Evolutionary conservation across 2,329 filamentous ascomycete genomes (phyloP), one percentile per base, ranked within the genome.

Genomic region (Tolypocladium sp.): DNA sequence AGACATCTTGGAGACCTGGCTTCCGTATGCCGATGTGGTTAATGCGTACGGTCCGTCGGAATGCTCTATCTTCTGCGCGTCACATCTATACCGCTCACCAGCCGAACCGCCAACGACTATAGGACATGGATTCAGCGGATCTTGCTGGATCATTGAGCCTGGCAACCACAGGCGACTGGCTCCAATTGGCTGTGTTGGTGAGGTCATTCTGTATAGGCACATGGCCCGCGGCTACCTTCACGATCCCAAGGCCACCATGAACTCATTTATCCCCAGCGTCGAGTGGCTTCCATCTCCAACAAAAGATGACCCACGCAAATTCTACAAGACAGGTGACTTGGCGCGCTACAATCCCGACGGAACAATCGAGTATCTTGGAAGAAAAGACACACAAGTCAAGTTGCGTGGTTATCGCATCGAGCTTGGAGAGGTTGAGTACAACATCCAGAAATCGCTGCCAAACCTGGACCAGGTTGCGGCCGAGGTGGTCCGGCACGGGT

Each of bases 191-290:
- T 61, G 58, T 15, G 40, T 58, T 2, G 60, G 61, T 15, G 61
- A 63, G 33, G 35, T 63, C 2, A 58, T 59, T 13, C 46, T 62
- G 6, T 58, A 65, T n/a, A 62, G 64, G 1, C 79, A 79, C 2
- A 60, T 63, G 3, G 55, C 83, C 9, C 70, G 75, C 33, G 79
- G 79, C 44, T 84, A 83, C 58, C 57, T 65, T 5, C 57, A 59
- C 3, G 61, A 65, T 30, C 30, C 55, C 2, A 49, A 51, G 20
- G 62, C 58, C 46, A 64, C 63, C 1, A 44, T 27, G 22, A 35
- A 38, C 13, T 33, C 59, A 61, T 37, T 54, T 56, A 2, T 53
- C 59, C 12, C 44, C 22, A 27, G 44, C 22, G 44, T 1, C 57
- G 25, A 42, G 57, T 37, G 44, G 37, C 15, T 44, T 13, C 13